Conservation (phyloP, 225 moss, liverwort and hornwort genomes). For the Thuidium tamariscinum region DNA sequence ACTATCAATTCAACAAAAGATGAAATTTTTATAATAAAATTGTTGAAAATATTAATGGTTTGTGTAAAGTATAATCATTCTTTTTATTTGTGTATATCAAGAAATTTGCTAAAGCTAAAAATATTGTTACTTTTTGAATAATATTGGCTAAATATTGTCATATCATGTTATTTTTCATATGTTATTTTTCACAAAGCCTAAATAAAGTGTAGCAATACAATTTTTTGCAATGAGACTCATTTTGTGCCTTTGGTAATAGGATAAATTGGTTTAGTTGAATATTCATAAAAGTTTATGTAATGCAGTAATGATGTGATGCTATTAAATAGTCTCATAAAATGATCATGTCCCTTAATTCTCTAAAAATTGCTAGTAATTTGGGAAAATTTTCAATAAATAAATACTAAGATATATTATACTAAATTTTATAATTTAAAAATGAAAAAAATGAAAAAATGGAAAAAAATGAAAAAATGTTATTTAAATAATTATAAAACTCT, state of each 20-base stretch:
- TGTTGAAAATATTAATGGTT: no score
- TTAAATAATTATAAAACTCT: background rate
- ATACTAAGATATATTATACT: background rate
- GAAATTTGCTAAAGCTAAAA: background rate
- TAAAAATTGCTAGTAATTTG: fast-evolving
- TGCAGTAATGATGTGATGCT: background rate
- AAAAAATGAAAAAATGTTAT: no score
- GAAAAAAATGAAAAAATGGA: no score
- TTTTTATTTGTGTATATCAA: no score
- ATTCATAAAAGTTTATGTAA: background rate
- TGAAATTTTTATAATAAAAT: background rate
- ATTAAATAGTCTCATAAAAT: background rate
- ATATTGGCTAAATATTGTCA: background rate
- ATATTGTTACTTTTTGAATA: background rate
- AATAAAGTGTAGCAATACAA: background rate
- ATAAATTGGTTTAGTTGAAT: fast-evolving
- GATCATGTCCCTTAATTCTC: fast-evolving
- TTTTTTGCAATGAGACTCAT: background rate
- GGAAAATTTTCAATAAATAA: background rate
- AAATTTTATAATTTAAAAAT: background rate
- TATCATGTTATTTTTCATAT: background rate
- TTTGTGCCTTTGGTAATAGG: fast-evolving
- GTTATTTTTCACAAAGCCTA: background rate
- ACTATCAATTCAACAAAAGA: no score
- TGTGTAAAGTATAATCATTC: background rate